Conservation (phyloP, 139 green algal genomes). For the Micromonas commoda region DNA sequence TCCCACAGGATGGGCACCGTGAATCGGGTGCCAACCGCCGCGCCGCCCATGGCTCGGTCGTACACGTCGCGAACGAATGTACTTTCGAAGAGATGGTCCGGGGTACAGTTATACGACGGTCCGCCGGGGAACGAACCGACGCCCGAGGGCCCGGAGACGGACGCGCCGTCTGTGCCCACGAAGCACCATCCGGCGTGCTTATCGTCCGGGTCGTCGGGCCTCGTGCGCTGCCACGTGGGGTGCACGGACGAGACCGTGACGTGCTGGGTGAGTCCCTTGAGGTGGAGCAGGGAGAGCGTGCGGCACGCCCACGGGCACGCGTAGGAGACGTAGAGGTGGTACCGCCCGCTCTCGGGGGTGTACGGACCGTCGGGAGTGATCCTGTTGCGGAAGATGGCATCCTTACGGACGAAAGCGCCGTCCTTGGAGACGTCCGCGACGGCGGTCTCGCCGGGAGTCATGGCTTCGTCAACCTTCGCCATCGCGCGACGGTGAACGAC, state of each 20-base stretch:
- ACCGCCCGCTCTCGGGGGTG: constrained; percentile 49
- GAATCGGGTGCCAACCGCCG: constrained; percentile 42
- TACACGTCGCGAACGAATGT: constrained; percentile 43
- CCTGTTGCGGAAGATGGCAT: constrained; percentile 1
- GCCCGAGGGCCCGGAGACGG: constrained; percentile 27
- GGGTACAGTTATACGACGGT: neutral
- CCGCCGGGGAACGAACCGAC: constrained; percentile 50
- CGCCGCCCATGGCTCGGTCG: constrained; percentile 29
- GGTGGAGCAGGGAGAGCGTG: constrained; percentile 51
- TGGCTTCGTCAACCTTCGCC: neutral
- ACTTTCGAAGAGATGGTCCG: constrained; percentile 36
- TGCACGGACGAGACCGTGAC: constrained; percentile 71
- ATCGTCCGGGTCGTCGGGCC: constrained; percentile 64
- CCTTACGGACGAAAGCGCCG: constrained; percentile 15
- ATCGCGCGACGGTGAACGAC: neutral
- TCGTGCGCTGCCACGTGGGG: constrained; percentile 75
- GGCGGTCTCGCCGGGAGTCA: neutral
- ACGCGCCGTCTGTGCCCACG: constrained; percentile 39
- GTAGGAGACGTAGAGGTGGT: constrained; percentile 91
- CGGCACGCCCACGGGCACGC: constrained; percentile 90
- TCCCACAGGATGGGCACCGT: constrained; percentile 89
- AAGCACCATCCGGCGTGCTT: constrained; percentile 82
- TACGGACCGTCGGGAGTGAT: neutral
- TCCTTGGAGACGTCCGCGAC: constrained; percentile 3
- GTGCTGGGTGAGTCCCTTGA: constrained; percentile 78